Evolutionary conservation across 352 stramenopile species (phyloP).

Genomic region (Pythium pectinolyticum): DNA sequence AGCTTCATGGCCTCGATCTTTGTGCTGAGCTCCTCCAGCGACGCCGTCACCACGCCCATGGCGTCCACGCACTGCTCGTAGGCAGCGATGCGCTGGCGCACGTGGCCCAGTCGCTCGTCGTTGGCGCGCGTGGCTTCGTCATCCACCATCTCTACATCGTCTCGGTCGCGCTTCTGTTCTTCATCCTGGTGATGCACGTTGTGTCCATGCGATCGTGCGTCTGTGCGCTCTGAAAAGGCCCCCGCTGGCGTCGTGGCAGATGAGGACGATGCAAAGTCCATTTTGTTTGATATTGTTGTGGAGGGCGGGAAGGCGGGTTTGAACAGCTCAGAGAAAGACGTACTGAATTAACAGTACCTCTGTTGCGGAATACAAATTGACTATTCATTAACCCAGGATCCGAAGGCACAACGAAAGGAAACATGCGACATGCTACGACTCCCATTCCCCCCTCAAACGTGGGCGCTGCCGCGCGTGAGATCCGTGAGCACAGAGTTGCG

Average conservation of each 20-base stretch:
- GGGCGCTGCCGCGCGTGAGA: conserved; percentile 35
- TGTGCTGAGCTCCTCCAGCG: conserved; percentile 62
- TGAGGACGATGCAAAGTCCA: conserved; percentile 20
- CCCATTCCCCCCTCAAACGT: too few relatives aligned
- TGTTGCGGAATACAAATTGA: not conserved
- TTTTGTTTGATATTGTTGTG: conserved; percentile 3
- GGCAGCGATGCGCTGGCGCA: conserved; percentile 54
- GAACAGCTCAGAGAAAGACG: not conserved
- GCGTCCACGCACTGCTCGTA: conserved; percentile 66
- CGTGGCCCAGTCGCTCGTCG: conserved; percentile 45
- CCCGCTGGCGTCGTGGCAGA: conserved; percentile 5
- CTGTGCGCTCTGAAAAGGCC: not conserved
- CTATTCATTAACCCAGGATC: conserved; percentile 2
- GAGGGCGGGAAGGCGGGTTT: conserved; percentile 6
- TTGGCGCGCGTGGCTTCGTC: conserved; percentile 24
- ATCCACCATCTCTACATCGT: conserved; percentile 8
- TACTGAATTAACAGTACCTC: conserved; percentile 6
- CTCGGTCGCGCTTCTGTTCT: conserved; percentile 7
- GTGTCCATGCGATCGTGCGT: not conserved
- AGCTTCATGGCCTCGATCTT: conserved; percentile 65
- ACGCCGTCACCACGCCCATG: conserved; percentile 51
- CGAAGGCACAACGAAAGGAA: not conserved
- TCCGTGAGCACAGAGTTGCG: conserved; percentile 65
- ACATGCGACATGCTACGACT: conserved; percentile 6
- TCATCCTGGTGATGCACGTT: conserved; percentile 19